These are phyloP conservation scores for Trichoderma citrinoviride DNA, from an alignment of 2,329 filamentous ascomycete species.

Conservation along the genomic window DNA sequence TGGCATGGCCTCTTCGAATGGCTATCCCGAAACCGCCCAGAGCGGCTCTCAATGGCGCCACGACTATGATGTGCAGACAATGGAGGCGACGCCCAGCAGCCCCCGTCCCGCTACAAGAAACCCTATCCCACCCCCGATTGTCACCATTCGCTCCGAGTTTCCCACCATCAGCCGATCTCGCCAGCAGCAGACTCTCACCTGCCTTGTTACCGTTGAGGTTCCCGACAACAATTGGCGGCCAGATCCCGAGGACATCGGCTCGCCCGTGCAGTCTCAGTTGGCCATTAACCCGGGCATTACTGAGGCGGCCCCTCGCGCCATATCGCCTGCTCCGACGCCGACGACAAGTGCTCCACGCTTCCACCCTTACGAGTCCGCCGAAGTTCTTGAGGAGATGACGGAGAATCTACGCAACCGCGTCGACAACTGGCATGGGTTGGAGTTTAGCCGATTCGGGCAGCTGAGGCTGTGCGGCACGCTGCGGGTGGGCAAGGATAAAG, in stretches of 20 bases:
- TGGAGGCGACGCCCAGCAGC: conserved; percentile 81
- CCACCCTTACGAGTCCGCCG: conserved; percentile 70
- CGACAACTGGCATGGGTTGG: conserved; percentile 96
- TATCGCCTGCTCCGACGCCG: conserved; percentile 61
- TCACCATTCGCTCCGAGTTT: conserved; percentile 96
- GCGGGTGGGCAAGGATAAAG: conserved; percentile 90
- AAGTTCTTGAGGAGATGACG: conserved; percentile 79
- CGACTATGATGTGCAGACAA: conserved; percentile 93
- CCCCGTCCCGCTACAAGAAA: conserved; percentile 72
- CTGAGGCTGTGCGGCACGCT: conserved; percentile 85
- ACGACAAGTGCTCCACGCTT: conserved; percentile 57
- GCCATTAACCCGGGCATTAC: conserved; percentile 43
- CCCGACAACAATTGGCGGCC: conserved; percentile 88
- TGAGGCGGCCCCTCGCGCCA: conserved; percentile 53
- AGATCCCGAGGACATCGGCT: conserved; percentile 74
- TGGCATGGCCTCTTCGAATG: conserved; percentile 69
- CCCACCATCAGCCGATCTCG: conserved; percentile 88
- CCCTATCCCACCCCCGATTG: conserved; percentile 82
- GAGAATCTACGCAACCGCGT: conserved; percentile 83
- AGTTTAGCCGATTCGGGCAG: conserved; percentile 90
- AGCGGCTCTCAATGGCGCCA: conserved; percentile 71
- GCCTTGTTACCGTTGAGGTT: conserved; percentile 89
- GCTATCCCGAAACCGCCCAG: conserved; percentile 74
- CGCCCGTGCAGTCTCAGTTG: conserved; percentile 39
- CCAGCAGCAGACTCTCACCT: conserved; percentile 92